Evolutionary conservation across 2,329 filamentous ascomycete species (phyloP), one percentile per base, ranked within the genome.

Genomic region (Colletotrichum somersetense): DNA sequence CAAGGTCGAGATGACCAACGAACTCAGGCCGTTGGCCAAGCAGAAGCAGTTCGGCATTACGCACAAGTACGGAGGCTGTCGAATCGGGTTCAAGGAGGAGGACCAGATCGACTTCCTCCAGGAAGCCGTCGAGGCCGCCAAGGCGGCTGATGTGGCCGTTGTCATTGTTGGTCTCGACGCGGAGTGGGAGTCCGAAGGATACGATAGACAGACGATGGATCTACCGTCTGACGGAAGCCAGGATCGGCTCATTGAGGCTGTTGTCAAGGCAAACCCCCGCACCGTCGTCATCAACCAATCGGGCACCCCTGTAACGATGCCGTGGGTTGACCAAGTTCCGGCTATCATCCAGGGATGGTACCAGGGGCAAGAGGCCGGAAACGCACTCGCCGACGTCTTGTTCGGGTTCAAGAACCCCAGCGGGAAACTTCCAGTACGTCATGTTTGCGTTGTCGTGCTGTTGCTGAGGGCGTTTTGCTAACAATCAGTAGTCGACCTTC

Each of bases 131-230:
- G 85, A 89, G 26, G 84, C 86, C 1, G 92, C 92, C 11, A 87
- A 83, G 73, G 84, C 85, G 2, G 89, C 90, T 0, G 91, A 93
- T 76, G 89, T 92, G 18, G 91, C 91, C 2, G 83, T 94, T 8
- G 85, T 94, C 1, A 86, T 93, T 61, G 88, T 92, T 12, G 92
- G 92, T 1, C 84, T 93, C 0, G 91, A 93, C 78, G 89, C 89
- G 7, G 92, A 94, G 78, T 94, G 91, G 91, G 92, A 94, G 77
- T 92, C 91, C 1, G 92, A 93, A 79, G 91, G 91, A 1, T 92
- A 92, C 72, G 91, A 93, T 77, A 87, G 91, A 58, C 92, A 92
- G 78, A 93, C 93, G 75, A 85, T 94, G 73, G 92, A 92, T 20
- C 82, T 93, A 3, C 93, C 92, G 85, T 85, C 79, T 1, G 78